phyloP scores from a whole-genome alignment of 1,139 yeast species.

The Yamadazyma diospyri region DNA sequence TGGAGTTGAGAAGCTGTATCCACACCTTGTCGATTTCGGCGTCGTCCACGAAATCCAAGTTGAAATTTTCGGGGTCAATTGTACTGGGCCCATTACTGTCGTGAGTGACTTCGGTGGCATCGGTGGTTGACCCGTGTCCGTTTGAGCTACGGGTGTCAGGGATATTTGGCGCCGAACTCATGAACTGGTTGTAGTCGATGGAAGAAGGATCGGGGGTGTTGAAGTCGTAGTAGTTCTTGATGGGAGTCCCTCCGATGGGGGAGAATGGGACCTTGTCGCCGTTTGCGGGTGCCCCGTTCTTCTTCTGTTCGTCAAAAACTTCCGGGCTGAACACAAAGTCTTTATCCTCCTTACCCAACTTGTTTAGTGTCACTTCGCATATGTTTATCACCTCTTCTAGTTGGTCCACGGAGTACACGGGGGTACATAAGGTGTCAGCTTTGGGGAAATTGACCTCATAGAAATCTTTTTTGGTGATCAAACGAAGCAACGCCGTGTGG shows the following conservation, averaged over 20 bases:
- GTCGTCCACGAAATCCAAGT: constrained; percentile 26
- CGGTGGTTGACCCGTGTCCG: not conserved
- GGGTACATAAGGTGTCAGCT: constrained; percentile 12
- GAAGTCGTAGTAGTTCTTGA: not conserved
- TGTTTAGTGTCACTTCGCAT: constrained; percentile 23
- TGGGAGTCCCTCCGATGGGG: not conserved
- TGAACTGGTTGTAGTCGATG: not conserved
- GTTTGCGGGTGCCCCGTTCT: not conserved
- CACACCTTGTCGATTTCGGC: constrained; percentile 39
- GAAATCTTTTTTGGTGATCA: constrained; percentile 27
- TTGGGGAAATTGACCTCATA: constrained; percentile 21
- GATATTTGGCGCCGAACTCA: too few species aligned
- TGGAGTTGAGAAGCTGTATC: constrained; percentile 36
- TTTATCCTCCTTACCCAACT: constrained; percentile 17
- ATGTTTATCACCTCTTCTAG: constrained; percentile 26
- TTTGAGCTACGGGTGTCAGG: too few species aligned
- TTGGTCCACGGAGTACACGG: constrained; percentile 20
- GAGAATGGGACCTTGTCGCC: not conserved
- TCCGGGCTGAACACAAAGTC: constrained; percentile 10
- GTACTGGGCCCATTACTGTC: not conserved
- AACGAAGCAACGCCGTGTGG: constrained; percentile 30
- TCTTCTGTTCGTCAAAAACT: constrained; percentile 6
- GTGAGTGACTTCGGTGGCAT: not conserved
- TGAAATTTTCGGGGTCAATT: constrained; percentile 9
- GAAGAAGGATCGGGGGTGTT: not conserved